A percentile compares a stretch with the other conserved stretches of the same genome.
phyloP scores from a whole-genome alignment of 164 flowering plant species.

The Magnolia sinica region DNA sequence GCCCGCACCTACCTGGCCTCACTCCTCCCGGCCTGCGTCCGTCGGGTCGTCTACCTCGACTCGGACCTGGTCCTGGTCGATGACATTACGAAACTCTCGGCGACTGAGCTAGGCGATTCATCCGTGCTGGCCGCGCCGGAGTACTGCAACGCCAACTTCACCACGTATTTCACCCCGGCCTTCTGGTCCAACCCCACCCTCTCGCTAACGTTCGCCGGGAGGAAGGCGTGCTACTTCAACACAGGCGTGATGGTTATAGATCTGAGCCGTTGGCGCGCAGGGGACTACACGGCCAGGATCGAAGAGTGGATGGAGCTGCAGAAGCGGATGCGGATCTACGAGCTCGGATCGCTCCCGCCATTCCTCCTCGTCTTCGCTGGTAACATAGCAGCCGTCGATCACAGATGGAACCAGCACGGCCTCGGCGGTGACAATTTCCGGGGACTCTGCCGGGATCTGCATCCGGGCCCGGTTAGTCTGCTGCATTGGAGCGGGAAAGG shows the following conservation, averaged over 20 bases:
- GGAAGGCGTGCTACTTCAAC: slow-evolving; percentile 82
- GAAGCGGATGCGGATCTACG: slow-evolving; percentile 89
- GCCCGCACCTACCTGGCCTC: slow-evolving; percentile 72
- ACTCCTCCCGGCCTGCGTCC: slow-evolving; percentile 58
- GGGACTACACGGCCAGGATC: slow-evolving; percentile 62
- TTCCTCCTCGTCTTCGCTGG: slow-evolving; percentile 87
- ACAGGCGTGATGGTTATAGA: slow-evolving; percentile 96
- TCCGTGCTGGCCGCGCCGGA: slow-evolving; percentile 81
- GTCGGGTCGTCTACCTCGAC: slow-evolving; percentile 76
- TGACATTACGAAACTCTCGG: slow-evolving; percentile 62
- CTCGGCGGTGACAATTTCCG: slow-evolving; percentile 79
- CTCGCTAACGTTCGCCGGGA: slow-evolving; percentile 56
- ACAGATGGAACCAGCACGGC: slow-evolving; percentile 96
- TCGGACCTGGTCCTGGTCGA: slow-evolving; percentile 82
- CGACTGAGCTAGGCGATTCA: slow-evolving; percentile 33
- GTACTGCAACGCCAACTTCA: slow-evolving; percentile 90
- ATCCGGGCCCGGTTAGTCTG: slow-evolving; percentile 84
- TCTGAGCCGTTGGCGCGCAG: slow-evolving; percentile 59
- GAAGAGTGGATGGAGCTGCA: slow-evolving; percentile 96
- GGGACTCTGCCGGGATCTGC: slow-evolving; percentile 77
- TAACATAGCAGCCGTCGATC: slow-evolving; percentile 69
- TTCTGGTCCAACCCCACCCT: slow-evolving; percentile 82
- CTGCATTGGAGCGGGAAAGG: slow-evolving; percentile 97
- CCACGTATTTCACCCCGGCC: slow-evolving; percentile 73
- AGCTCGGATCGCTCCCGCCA: slow-evolving; percentile 84